Evolutionary conservation across 495 filamentous ascomycete species (phyloP), one percentile per base, ranked within the genome.

Genomic region (Daldinia decipiens): DNA sequence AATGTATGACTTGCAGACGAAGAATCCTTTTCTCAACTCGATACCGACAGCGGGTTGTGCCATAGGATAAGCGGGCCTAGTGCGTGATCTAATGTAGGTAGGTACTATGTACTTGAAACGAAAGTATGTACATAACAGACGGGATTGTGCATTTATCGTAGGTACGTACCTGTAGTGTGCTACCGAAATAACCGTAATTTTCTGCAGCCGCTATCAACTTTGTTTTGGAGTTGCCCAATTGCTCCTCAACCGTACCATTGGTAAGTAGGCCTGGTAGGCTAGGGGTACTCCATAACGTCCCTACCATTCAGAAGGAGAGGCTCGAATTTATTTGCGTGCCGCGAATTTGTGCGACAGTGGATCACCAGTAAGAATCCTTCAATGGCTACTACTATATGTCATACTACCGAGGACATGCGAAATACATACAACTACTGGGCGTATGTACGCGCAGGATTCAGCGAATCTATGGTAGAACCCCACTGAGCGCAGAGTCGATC

Each of bases 1-100:
- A 55, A 57, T 57, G 36, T 39, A 68, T 68, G 69, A 72, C 59
- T 64, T 68, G 64, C 69, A 72, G 69, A 52, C 34, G 59, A 63
- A 15, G 50, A 72, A 72, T 67, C 64, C 50, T 64, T 65, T 61
- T 57, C 70, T 43, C 32, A 57, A 65, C 70, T 61, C 11, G 56
- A 68, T 62, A 72, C 70, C 70, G 70, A 72, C 54, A 67, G 64
- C 40, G 59, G 0, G 5, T 45, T 65, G 61, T 13, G 45, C 59
- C 59, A 55, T 47, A 50, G 17, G 52, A 36, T 36, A 36, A 27
- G 38, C 6, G 56, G 55, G 24, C 58, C 53, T 19, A 19, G 13
- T 36, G 13, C 3, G 12, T 13, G 34, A 36, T 13, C 21, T 53
- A 27, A 24, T 29, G 5, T 53, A 24, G 19, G 43, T 47, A 47